Evolutionary conservation across 768 basidiomycete genomes (phyloP), one percentile per base, ranked within the genome.

Genomic region (Boletus barrowsii): DNA sequence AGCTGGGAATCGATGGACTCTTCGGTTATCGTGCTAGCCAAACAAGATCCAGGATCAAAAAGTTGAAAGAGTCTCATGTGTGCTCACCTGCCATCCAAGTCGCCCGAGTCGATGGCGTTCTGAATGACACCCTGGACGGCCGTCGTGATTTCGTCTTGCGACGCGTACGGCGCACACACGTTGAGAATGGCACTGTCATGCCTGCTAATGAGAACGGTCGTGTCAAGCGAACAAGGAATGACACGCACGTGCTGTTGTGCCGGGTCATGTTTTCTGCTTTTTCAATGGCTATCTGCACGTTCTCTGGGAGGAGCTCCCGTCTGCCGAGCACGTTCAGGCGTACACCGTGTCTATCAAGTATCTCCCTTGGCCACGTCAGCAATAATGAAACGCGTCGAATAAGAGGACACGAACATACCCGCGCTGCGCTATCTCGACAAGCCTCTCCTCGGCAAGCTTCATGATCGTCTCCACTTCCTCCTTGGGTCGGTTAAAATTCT

Each of bases 401-500:
- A 17, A 37, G 36, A 29, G 18, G 40, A 51, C 18, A 40, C 17
- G 14, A 17, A 73, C 85, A 50, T 63, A 97, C 96, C 92, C 95
- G 61, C 90, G 81, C 55, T 79, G 63, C 48, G 86, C 88, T 17
- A 98, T 75, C 68, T 96, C 91, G 35, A 85, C 66, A 29, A 98
- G 77, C 57, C 87, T 86, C 15, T 79, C 77, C 67, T 91, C 85
- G 1, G 90, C 88, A 45, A 99, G 70, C n/a, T 74, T 69, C 93
- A 99, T 93, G 61, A 98, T 77, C 3, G 84, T 83, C 24, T 88
- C 83, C 2, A 99, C 93, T 68, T 99, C 97, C 5, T 87, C 86
- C 50, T 81, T 75, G 1, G 88, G 80, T 20, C 97, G 82, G 57
- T 90, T 90, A 75, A 98, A 98, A 73, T 98, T 99, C 63, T 98